Evolutionary conservation across 495 filamentous ascomycete species (phyloP).

Genomic region (Hypoxylon crocopeplum): DNA sequence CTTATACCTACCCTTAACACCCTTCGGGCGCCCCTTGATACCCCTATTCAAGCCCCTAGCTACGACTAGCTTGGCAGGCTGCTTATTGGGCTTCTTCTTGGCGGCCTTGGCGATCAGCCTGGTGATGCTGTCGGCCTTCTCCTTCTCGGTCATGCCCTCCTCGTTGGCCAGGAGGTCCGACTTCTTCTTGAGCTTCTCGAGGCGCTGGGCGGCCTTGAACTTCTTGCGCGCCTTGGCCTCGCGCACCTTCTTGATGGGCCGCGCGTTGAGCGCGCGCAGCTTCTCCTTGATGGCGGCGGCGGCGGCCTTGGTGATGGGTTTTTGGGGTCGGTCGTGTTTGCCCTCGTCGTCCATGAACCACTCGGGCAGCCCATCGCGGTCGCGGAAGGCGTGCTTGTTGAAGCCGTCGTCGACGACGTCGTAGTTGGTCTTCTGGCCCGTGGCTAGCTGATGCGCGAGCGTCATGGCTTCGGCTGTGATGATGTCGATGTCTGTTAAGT

Average conservation of each 20-base stretch:
- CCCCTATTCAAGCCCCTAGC: slow-evolving; percentile 86
- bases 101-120: slow-evolving; percentile 80
- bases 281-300: slow-evolving; percentile 96
- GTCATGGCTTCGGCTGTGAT: slow-evolving; percentile 99
- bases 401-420: slow-evolving; percentile 90
- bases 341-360: slow-evolving; percentile 97
- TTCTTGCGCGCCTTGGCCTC: slow-evolving; percentile 97
- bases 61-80: slow-evolving; percentile 86
- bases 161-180: slow-evolving; percentile 84
- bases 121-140: slow-evolving; percentile 86
- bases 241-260: slow-evolving; percentile 98
- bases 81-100: slow-evolving; percentile 86
- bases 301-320: slow-evolving; percentile 87
- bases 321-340: slow-evolving; percentile 80
- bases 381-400: slow-evolving; percentile 90
- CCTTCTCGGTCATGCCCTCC: slow-evolving; percentile 89
- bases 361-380: slow-evolving; percentile 90
- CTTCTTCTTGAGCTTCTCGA: slow-evolving; percentile 97
- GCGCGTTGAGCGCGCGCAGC: slow-evolving; percentile 88
- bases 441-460: slow-evolving; percentile 89
- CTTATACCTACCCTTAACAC: slow-evolving; percentile 98
- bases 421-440: slow-evolving; percentile 76
- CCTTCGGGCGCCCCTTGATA: slow-evolving; percentile 64
- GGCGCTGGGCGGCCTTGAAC: slow-evolving; percentile 84
- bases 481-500: slow-evolving; percentile 85